phyloP scores from a whole-genome alignment of 2,329 filamentous ascomycete species.

The Fusarium staphyleae region DNA sequence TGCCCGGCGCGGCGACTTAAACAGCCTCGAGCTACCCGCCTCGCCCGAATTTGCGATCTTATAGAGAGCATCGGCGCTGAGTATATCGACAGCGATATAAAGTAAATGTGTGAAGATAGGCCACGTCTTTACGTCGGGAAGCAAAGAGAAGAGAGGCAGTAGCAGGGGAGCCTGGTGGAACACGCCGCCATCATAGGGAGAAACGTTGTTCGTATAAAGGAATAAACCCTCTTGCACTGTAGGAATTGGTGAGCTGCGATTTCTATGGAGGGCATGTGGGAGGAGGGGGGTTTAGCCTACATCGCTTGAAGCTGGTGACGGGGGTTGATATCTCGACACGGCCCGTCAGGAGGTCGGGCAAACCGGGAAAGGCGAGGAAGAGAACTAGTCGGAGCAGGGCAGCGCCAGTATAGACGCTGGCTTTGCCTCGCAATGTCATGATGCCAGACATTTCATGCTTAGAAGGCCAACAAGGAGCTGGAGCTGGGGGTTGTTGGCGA shows the following conservation, averaged over 20 bases:
- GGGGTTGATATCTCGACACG: constrained; percentile 97
- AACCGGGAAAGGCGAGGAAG: constrained; percentile 79
- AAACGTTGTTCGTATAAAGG: constrained; percentile 94
- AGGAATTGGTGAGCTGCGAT: constrained; percentile 9
- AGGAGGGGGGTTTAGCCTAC: constrained; percentile 59
- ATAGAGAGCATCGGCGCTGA: constrained; percentile 81
- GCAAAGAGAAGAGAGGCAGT: constrained; percentile 86
- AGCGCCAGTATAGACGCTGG: constrained; percentile 74
- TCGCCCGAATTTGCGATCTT: constrained; percentile 84
- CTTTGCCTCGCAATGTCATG: constrained; percentile 53
- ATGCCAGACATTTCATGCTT: constrained; percentile 47
- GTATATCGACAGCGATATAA: constrained; percentile 80
- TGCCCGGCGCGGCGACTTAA: constrained; percentile 78
- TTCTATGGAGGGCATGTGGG: background rate
- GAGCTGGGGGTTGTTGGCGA: constrained; percentile 25
- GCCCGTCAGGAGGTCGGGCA: constrained; percentile 85
- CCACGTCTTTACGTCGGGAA: constrained; percentile 72
- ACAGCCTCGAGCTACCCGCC: constrained; percentile 75
- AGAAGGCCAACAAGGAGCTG: constrained; percentile 27
- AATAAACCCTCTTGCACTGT: constrained; percentile 87
- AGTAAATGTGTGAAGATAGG: constrained; percentile 80
- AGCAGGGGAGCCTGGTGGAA: constrained; percentile 85
- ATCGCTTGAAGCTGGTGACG: constrained; percentile 96
- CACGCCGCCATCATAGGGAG: constrained; percentile 93
- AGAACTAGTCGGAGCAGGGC: constrained; percentile 80